phyloP scores from a whole-genome alignment of 2,329 filamentous ascomycete species.

The Arthroderma sp. region DNA sequence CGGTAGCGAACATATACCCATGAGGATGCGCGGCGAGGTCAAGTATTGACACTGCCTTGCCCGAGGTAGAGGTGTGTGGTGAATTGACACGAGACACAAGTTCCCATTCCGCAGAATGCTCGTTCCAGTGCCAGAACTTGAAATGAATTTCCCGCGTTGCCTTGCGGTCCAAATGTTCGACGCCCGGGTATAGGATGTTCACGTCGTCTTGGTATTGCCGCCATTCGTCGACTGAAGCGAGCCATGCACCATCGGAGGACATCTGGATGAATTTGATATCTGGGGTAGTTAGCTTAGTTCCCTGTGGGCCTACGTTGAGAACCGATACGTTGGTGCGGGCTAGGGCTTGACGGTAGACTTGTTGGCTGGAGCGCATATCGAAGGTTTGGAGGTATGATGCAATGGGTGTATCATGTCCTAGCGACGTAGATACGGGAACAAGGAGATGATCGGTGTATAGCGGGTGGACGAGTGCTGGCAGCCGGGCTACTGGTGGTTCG shows the following conservation, averaged over 20 bases:
- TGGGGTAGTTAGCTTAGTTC: conserved; percentile 62
- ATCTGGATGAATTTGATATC: conserved; percentile 63
- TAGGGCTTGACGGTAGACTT: conserved; percentile 75
- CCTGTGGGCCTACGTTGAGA: conserved; percentile 60
- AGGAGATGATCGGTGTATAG: conserved; percentile 52
- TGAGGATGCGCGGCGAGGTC: conserved; percentile 60
- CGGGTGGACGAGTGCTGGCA: conserved; percentile 54
- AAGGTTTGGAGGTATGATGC: conserved; percentile 68
- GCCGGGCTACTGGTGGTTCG: conserved; percentile 37
- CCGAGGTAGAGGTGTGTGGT: conserved; percentile 54
- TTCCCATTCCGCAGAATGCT: conserved; percentile 49
- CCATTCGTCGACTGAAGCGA: conserved; percentile 90
- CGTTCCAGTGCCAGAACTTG: conserved; percentile 75
- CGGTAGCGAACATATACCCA: conserved; percentile 63
- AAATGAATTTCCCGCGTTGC: conserved; percentile 57
- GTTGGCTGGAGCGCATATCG: conserved; percentile 66
- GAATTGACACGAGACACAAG: conserved; percentile 72
- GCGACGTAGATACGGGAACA: conserved; percentile 51
- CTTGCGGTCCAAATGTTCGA: conserved; percentile 9
- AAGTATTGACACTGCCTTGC: conserved; percentile 48
- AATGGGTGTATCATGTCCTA: conserved; percentile 31
- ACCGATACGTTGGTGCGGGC: conserved; percentile 79
- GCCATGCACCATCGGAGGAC: conserved; percentile 72
- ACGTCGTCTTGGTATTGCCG: conserved; percentile 59
- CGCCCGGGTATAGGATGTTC: conserved; percentile 39